phyloP scores from a whole-genome alignment of 2,329 filamentous ascomycete genomes.

The Bipolaris zeicola region DNA sequence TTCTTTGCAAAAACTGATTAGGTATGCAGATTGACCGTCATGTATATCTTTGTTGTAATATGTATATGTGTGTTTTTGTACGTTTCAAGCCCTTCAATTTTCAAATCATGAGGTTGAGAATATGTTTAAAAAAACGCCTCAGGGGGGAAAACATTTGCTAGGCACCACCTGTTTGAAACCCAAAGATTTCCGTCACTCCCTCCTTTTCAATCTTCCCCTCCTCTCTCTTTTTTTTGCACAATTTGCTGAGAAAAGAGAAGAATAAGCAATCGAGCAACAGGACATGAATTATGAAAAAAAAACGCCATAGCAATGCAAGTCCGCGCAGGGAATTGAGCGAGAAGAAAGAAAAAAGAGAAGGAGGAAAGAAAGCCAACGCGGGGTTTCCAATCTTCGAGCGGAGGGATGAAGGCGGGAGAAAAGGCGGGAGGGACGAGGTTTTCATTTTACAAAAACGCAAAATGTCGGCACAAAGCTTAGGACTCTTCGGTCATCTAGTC shows the following conservation, averaged over 20 bases:
- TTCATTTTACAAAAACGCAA: not conserved
- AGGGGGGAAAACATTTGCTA: too few relatives aligned
- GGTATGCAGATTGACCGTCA: not conserved
- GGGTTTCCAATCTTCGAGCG: not conserved
- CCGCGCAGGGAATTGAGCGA: not conserved
- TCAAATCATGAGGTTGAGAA: too few relatives aligned
- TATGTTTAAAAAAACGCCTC: too few relatives aligned
- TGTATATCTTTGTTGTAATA: not conserved
- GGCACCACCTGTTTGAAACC: too few relatives aligned
- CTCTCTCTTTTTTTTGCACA: not conserved
- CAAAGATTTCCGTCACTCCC: not conserved
- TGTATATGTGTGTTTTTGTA: not conserved
- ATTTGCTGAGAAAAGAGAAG: not conserved
- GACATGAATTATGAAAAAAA: not conserved
- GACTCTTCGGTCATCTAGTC: slow-evolving; percentile 29
- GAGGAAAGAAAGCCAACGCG: not conserved
- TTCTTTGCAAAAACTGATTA: not conserved
- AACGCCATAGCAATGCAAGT: slow-evolving; percentile 6
- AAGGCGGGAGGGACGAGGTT: not conserved
- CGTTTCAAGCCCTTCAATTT: too few relatives aligned
- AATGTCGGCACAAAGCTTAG: not conserved
- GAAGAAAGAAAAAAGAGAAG: too few relatives aligned
- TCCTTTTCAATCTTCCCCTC: not conserved
- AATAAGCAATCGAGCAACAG: not conserved
- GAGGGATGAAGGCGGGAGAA: not conserved